Evolutionary conservation across 1,284 basidiomycete species (phyloP), one percentile per base, ranked within the genome.

Genomic region (Trichosporon sp.): DNA sequence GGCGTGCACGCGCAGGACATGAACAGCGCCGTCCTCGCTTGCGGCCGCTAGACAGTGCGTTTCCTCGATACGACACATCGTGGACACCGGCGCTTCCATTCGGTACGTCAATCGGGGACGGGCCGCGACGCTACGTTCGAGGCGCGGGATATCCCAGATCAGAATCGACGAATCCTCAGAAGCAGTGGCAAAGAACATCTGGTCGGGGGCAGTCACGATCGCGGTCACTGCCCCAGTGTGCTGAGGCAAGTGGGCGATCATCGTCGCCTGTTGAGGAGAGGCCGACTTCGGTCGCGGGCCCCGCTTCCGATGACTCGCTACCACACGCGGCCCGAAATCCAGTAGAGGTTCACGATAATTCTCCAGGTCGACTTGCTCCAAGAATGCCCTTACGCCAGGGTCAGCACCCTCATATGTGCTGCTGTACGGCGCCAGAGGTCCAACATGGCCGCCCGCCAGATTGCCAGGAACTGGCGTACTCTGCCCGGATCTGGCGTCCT

Each of bases 1-100:
- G 7, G 92, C 84, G 78, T 93, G 90, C 3, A 95, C 90, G 25
- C 93, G 86, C 15, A 95, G 88, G 42, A 96, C 86, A 80, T 93
- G 92, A 60, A 96, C 79, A 74, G 89, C 92, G 34, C 93, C 93
- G 77, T 94, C 92, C 62, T 92, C 91, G 2, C 88, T 90, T 0
- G 92, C 92, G 75, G 91, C 93, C 5, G 92, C 93, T 78, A 95
- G 92, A 78, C 92, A 95, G 83, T 95, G 91, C 3, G 90, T 88
- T 15, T 89, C 89, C 70, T 95, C 92, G 60, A 96, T 85, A 67
- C 90, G 89, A 78, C 93, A 95, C 29, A 95, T 85, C 62, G 88
- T 87, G 75, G 92, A 92, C 32, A 95, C 88, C n/a, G 87, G 86
- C 0, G 90, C 89, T 76, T 92, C 76, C 75, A 80, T 76, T 7